Evolutionary conservation across 495 filamentous ascomycete species (phyloP), one percentile per base, ranked within the genome.

Genomic region (Penicillium egyptiacum): DNA sequence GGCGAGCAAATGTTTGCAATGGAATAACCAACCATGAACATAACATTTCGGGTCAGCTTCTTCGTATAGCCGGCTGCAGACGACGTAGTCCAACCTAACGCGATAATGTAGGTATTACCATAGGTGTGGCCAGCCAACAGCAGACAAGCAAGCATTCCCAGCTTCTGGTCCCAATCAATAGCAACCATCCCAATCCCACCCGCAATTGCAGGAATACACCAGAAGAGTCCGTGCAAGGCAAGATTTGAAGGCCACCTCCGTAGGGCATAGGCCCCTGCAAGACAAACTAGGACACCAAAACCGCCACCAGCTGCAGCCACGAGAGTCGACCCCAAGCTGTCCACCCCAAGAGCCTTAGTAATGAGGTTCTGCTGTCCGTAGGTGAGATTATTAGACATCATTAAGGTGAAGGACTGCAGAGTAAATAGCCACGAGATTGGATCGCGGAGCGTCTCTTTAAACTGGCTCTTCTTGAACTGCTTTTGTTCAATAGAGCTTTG

Each of bases 171-270:
- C 64, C 73, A 67, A n/a, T 61, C 50, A 17, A 75, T 62, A 17
- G 35, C 64, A 9, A 68, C 67, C 46, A 58, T 73, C 22, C 64
- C 64, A 9, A 59, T 59, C 0, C 60, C 71, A 26, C 68, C 66
- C 4, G 51, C 59, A 16, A 71, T 64, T 11, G 62, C 67, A 17
- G 65, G 67, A 10, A 74, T 54, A 53, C 70, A 75, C 64, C 64
- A 67, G n/a, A 61, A 10, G 0, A 55, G 23, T 5, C 44, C 25
- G 11, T 46, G 44, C 10, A 46, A 5, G 16, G 44, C 44, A 26
- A 46, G 44, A 9, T 46, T n/a, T 9, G 14, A 25, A n/a, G 44
- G 44, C 22, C 22, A 46, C 22, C 44, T n/a, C 14, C 25, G 22
- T 14, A 46, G 44, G 14, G 44, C 44, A 28, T 25, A n/a, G 1